These are phyloP conservation scores for Eimeria maxima DNA, from an alignment of 169 alveolate species.

Conservation along the genomic window DNA sequence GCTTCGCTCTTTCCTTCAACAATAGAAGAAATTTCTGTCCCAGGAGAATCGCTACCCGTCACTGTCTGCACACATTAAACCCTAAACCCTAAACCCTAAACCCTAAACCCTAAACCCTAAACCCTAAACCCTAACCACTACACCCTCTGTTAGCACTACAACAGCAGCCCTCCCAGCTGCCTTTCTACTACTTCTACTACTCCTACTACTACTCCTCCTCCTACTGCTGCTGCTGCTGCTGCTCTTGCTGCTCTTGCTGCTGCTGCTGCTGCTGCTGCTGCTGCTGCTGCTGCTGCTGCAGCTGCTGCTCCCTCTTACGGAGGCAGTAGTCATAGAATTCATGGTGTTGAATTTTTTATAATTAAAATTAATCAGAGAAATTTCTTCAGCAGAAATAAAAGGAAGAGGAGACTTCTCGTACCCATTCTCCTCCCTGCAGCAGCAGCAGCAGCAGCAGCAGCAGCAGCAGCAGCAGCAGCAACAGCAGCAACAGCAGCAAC, in stretches of 20 bases:
- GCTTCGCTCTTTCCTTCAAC: neutral
- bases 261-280: neutral
- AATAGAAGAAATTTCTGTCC: neutral
- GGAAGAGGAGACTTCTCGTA: neutral
- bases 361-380: too few species aligned
- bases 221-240: neutral
- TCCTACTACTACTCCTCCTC: neutral
- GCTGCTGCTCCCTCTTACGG: too few species aligned
- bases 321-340: too few species aligned
- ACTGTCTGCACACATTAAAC: neutral
- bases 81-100: neutral
- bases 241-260: neutral
- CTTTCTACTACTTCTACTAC: neutral
- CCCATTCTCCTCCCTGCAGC: neutral
- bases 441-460: slow-evolving; percentile 9
- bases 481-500: neutral
- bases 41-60: neutral
- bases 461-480: slow-evolving; percentile 18
- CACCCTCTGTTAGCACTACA: neutral
- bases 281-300: neutral
- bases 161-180: neutral
- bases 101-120: neutral
- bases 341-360: too few species aligned
- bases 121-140: neutral
- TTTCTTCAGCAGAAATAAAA: too few species aligned